Evolutionary conservation across 768 basidiomycete genomes (phyloP), one percentile per base, ranked within the genome.

Genomic region (Pleurotus platypus): DNA sequence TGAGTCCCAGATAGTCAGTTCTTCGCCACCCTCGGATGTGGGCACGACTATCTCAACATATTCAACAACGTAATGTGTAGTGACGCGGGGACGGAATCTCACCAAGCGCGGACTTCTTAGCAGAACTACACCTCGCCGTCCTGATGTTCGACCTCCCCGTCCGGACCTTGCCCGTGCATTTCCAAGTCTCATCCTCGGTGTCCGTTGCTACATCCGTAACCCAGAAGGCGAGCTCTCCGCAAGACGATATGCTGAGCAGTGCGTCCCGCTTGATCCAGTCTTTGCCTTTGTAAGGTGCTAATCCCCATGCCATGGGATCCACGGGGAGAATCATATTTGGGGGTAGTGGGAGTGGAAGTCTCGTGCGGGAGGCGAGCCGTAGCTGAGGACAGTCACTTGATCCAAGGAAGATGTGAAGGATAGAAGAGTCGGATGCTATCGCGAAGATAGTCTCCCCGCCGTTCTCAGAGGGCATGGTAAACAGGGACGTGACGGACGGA

Each of bases 1-100:
- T 0, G 94, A 97, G 70, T 98, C 94, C 96, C 96, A 98, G 15
- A 98, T 93, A 0, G 93, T 94, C 46, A 98, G 70, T 66, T 95
- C 92, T 58, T 90, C 80, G 0, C 87, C 88, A 0, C 87, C 88
- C 16, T 82, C 80, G 0, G 76, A 63, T 13, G 72, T 68, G 4
- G 79, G 73, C 12, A 87, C 83, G 59, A 93, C 92, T 94, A 45
- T 16, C 43, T 57, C 43, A 26, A 12, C 49, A 49, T 47, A 38
- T 57, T 50, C 20, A 63, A 57, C 38, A 53, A 53, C 57, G 51
- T 60, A 50, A 30, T 53, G 5, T 26, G 42, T 27, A n/a, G 22
- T 15, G 6, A 2, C 12, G 7, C 6, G n/a, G 39, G 15, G 37
- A 26, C 43, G 42, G 11, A 49, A 35, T 75, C 81, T 58, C 67